Evolutionary conservation across 305 asterid species (phyloP).

Genomic region (Petunia hybrid): DNA sequence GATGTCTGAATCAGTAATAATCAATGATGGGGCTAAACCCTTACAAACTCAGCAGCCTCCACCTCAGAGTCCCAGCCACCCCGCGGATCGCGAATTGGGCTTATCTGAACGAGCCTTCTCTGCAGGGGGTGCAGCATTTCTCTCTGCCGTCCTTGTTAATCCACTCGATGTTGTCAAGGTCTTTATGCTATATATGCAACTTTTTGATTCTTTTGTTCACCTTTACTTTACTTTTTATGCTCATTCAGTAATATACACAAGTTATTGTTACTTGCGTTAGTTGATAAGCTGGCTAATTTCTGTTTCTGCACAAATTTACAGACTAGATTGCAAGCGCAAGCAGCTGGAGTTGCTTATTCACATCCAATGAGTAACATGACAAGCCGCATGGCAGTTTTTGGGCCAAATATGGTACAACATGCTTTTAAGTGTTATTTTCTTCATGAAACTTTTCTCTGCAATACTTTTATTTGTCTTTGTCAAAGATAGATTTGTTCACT

Average conservation of each 20-base stretch:
- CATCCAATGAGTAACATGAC: constrained; percentile 88
- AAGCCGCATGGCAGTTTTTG: constrained; percentile 91
- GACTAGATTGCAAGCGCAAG: constrained; percentile 98
- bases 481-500: not conserved
- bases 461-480: not conserved
- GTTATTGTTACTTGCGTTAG: not conserved
- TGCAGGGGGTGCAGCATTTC: constrained; percentile 94
- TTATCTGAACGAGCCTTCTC: constrained; percentile 73
- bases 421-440: constrained; percentile 6
- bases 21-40: constrained; percentile 51
- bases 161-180: constrained; percentile 98
- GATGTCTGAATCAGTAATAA: constrained; percentile 59
- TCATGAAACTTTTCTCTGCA: not conserved
- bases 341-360: constrained; percentile 88
- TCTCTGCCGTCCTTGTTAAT: constrained; percentile 85
- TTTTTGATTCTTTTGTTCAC: not conserved
- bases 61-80: constrained; percentile 32
- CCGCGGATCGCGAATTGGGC: constrained; percentile 54
- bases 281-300: constrained; percentile 24
- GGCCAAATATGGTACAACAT: constrained; percentile 82
- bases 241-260: not conserved
- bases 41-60: constrained; percentile 44
- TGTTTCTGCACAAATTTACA: constrained; percentile 38
- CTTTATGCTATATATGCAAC: constrained; percentile 8
- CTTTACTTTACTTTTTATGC: not conserved